Evolutionary conservation across 495 filamentous ascomycete species (phyloP), one percentile per base, ranked within the genome.

Genomic region (Penicillium canariense): DNA sequence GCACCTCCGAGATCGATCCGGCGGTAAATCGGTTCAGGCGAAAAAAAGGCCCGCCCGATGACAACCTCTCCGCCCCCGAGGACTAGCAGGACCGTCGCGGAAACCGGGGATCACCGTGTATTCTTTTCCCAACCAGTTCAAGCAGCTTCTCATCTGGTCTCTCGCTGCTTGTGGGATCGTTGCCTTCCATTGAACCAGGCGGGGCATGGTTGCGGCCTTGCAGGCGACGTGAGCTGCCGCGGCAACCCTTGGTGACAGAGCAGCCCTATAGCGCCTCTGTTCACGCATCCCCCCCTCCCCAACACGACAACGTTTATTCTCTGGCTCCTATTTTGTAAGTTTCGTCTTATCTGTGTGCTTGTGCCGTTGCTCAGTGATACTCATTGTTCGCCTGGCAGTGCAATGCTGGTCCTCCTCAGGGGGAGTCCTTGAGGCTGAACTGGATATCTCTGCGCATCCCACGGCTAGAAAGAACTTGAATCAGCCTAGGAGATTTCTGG

Each of bases 1-100:
- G 40, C 26, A 42, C 25, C 46, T 54, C 59, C 52, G 54, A 58
- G 52, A 48, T 42, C 52, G 50, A 55, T 58, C 53, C 59, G 62
- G 62, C 62, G 63, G 63, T 61, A 60, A 66, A 52, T 61, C 63
- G 57, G 56, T 26, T 53, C 55, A 43, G 42, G 58, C 56, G 60
- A 62, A 66, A 66, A 66, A 62, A 59, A 56, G 47, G 58, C 15
- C 54, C 62, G 56, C 55, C 59, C 52, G 55, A 54, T 18, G 48
- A 51, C 53, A 47, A 35, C 42, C 46, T 48, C 39, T 45, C 43
- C 44, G 40, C 52, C 42, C 18, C 45, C 40, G 27, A 31, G n/a
- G 14, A 25, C 31, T 22, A 4, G 6, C 18, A 26, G 15, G 30
- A 27, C 18, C 14, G n/a, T n/a, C n/a, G 38, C 12, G 31, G 26